phyloP scores from a whole-genome alignment of 192 early-diverging fungal species.

The Rhizoclosmatium sp. region DNA sequence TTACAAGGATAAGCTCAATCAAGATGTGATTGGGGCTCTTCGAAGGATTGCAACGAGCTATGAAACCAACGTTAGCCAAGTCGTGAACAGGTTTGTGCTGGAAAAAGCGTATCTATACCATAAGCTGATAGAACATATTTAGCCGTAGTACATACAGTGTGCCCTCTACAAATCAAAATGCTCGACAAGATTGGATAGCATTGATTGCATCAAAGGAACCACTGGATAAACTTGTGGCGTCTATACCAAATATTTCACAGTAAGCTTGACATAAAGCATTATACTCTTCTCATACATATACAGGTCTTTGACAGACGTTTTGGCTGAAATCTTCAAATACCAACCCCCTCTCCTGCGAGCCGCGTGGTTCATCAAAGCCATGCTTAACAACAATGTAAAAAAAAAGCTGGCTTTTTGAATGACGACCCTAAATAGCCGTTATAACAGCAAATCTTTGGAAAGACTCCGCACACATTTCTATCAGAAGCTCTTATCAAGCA shows the following conservation, averaged over 20 bases:
- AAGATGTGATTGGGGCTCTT: conserved; percentile 18
- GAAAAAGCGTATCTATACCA: too few species aligned
- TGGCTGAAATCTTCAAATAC: conserved; percentile 30
- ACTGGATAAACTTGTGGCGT: conserved; percentile 14
- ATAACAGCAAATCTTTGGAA: not conserved
- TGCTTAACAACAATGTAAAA: not conserved
- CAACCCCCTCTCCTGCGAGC: conserved; percentile 19
- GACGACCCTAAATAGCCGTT: not conserved
- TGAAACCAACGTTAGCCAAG: not conserved
- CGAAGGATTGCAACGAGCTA: conserved; percentile 3
- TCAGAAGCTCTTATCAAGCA: conserved; percentile 12
- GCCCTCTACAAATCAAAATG: not conserved
- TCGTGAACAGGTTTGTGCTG: not conserved
- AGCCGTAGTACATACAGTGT: conserved; percentile 8
- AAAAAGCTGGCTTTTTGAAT: too few species aligned
- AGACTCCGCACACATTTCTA: conserved; percentile 1
- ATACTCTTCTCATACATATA: not conserved
- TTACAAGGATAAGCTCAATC: conserved; percentile 21
- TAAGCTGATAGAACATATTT: too few species aligned
- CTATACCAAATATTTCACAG: conserved; percentile 21
- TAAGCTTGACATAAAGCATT: not conserved
- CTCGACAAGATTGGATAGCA: conserved; percentile 10
- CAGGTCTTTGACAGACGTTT: conserved; percentile 3
- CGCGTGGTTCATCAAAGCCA: conserved; percentile 32
- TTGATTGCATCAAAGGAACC: conserved; percentile 24